These are phyloP conservation scores for Mariannaea sp. DNA, from an alignment of 2,329 filamentous ascomycete genomes.

Conservation along the genomic window DNA sequence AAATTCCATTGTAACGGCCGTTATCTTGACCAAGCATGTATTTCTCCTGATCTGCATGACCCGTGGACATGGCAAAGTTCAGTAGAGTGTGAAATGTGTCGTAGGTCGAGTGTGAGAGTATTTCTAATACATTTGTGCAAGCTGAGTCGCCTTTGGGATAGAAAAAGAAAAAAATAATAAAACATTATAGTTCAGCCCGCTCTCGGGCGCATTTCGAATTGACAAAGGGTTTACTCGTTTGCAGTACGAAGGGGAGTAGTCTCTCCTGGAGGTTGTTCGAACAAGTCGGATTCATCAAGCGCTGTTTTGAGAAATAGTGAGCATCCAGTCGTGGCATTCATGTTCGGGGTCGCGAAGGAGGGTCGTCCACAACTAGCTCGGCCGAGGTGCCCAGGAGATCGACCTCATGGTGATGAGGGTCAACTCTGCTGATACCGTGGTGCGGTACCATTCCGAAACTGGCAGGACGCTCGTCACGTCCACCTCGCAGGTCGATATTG, in stretches of 20 bases:
- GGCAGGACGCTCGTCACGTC: slow-evolving; percentile 54
- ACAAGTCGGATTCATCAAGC: not conserved
- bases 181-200: slow-evolving; percentile 25
- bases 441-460: slow-evolving; percentile 63
- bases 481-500: slow-evolving; percentile 46
- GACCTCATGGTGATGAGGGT: slow-evolving; percentile 50
- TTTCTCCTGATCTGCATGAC: slow-evolving; percentile 13
- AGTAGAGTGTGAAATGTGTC: slow-evolving; percentile 15
- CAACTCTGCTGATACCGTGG: slow-evolving; percentile 60
- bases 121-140: slow-evolving; percentile 37
- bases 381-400: slow-evolving; percentile 59
- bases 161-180: too few species aligned
- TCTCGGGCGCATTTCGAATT: slow-evolving; percentile 2
- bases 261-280: slow-evolving; percentile 2
- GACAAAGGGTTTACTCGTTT: not conserved
- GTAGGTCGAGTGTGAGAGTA: slow-evolving; percentile 20
- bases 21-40: slow-evolving; percentile 18
- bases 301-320: not conserved
- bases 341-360: slow-evolving; percentile 31
- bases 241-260: slow-evolving; percentile 1
- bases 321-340: slow-evolving; percentile 15
- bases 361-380: slow-evolving; percentile 61
- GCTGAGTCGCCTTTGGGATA: slow-evolving; percentile 16
- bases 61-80: slow-evolving; percentile 11
- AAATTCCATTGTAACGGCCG: slow-evolving; percentile 14